Evolutionary conservation across 345 rosid genomes (phyloP).

Genomic region (Xanthoceras sorbifolium): DNA sequence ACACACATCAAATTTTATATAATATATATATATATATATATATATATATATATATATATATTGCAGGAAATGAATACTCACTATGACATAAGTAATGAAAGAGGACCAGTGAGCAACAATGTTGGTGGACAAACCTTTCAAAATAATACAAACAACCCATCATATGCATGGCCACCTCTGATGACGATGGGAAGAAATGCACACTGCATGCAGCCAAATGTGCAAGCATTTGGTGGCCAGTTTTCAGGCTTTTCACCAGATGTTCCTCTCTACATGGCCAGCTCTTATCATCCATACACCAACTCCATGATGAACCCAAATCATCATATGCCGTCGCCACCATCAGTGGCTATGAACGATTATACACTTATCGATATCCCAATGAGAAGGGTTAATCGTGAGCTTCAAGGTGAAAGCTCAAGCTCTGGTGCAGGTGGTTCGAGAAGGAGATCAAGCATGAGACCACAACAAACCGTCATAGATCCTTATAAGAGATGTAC

Average conservation of each 20-base stretch:
- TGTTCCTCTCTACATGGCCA: background rate
- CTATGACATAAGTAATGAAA: background rate
- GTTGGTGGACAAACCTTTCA: background rate
- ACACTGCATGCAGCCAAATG: background rate
- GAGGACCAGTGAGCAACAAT: background rate
- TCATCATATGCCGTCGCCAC: background rate
- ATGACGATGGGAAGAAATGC: background rate
- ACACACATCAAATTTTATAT: background rate
- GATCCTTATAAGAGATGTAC: conserved; percentile 27
- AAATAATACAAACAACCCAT: background rate
- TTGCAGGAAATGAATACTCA: background rate
- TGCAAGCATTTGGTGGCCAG: background rate
- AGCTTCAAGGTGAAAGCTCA: background rate
- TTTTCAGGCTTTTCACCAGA: background rate
- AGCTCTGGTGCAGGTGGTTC: background rate
- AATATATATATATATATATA: background rate
- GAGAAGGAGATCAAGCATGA: no score
- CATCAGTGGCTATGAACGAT: background rate
- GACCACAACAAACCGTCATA: background rate
- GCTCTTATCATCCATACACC: background rate
- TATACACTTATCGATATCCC: conserved; percentile 1
- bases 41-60: background rate
- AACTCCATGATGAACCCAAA: background rate
- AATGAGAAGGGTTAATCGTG: background rate
- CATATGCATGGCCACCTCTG: background rate